Evolutionary conservation across 345 rosid genomes (phyloP), one percentile per base, ranked within the genome.

Genomic region (Citrus reticulata): DNA sequence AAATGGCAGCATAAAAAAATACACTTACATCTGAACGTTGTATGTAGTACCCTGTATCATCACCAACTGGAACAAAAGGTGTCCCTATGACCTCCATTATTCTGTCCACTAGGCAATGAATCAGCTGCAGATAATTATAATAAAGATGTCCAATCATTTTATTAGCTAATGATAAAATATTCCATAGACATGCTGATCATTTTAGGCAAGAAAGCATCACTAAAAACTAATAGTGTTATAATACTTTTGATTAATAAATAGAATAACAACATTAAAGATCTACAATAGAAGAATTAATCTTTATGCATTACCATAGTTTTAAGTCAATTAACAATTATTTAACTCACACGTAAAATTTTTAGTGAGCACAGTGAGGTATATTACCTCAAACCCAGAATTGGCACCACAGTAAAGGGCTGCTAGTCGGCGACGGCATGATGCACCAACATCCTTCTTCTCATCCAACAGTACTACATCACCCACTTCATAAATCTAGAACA

Each of bases 341-440:
- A 66, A 76, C 22, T 34, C 59, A 19, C 40, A 63, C 62, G 8
- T 54, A 42, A 20, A 35, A 14, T 24, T 30, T 30, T 19, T 7
- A 27, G 4, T n/a, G 57, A 37, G 66, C 14, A 30, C 6, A 5
- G 32, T 39, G 55, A 67, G 80, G 11, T 71, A 24, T 13, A 40
- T 32, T 87, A 96, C 98, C 99, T 94, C 99, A 87, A 96, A 96
- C 78, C 98, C 98, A 30, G 99, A 94, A 87, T 85, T 90, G 63
- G 95, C 88, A 78, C 98, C 97, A 81, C 99, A 96, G 77, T 93
- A 86, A 68, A 94, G 79, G 49, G 97, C 99, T 75, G 89, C 90
- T 29, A 94, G 90, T 67, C 70, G 92, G 70, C 94, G 94, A 65
- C 79, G 86, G 81, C 91, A 91, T 55, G 88, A 85, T 46, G 97